Conservation (phyloP, 164 flowering plant genomes). For the Umbellularia californica region DNA sequence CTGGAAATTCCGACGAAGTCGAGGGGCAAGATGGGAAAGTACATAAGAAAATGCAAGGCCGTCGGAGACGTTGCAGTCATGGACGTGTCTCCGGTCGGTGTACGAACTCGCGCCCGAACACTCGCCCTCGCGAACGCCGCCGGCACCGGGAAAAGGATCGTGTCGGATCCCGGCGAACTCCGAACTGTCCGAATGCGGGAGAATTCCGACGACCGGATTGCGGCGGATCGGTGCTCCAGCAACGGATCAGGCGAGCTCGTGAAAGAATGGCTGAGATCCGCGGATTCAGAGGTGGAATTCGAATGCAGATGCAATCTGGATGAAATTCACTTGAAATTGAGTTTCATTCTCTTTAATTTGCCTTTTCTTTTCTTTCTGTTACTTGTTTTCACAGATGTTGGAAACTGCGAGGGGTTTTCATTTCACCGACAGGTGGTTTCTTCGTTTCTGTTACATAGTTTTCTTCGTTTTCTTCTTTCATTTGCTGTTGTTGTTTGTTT, state of each 20-base stretch:
- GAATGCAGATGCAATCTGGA: too few species aligned
- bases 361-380: not conserved
- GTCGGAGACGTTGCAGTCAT: constrained; percentile 27
- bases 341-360: constrained; percentile 12
- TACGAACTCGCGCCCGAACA: constrained; percentile 28
- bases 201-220: constrained; percentile 4
- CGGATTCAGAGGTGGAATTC: constrained; percentile 44
- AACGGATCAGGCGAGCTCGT: constrained; percentile 35
- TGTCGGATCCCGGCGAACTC: constrained; percentile 13
- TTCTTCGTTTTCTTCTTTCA: not conserved
- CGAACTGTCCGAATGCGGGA: constrained; percentile 14
- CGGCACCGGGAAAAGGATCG: constrained; percentile 15
- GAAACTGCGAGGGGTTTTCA: constrained; percentile 21
- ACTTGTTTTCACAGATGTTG: constrained; percentile 9
- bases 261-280: constrained; percentile 21
- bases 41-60: constrained; percentile 27
- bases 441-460: not conserved
- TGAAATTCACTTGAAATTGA: not conserved
- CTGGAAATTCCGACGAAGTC: not conserved
- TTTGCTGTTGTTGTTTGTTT: not conserved
- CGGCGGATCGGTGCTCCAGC: constrained; percentile 43
- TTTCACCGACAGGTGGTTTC: constrained; percentile 27
- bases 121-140: constrained; percentile 14
- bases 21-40: constrained; percentile 20
- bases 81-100: constrained; percentile 31